A percentile compares a stretch with the other conserved stretches of the same genome.
These are phyloP conservation scores for Boletus barrowsii DNA, from an alignment of 768 basidiomycete species.

Conservation along the genomic window DNA sequence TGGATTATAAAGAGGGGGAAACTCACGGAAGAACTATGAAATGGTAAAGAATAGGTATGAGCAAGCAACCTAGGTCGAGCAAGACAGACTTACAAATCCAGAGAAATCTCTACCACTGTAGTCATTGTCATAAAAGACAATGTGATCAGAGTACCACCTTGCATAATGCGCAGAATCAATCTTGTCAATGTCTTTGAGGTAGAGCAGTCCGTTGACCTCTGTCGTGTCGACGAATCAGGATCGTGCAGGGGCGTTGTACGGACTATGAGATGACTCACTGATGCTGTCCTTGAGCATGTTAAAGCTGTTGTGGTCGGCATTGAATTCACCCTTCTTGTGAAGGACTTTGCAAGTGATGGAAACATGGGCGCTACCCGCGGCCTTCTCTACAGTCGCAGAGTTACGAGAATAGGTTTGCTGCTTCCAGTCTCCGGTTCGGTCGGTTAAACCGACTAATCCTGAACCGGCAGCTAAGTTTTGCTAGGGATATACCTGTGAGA, in stretches of 20 bases:
- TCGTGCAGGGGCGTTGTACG: neutral
- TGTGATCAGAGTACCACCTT: neutral
- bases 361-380: neutral
- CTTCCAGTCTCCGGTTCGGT: neutral
- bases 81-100: neutral
- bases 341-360: neutral
- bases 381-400: neutral
- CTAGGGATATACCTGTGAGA: neutral
- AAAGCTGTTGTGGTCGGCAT: neutral
- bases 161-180: neutral
- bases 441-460: neutral
- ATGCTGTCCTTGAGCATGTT: neutral
- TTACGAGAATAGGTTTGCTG: neutral
- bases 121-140: neutral
- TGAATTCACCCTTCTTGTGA: neutral
- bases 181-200: neutral
- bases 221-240: neutral
- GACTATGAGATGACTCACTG: neutral
- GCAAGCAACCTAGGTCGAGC: neutral
- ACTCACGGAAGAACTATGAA: neutral
- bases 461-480: neutral
- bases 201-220: neutral
- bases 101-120: neutral
- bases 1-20: neutral
- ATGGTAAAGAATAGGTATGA: neutral